A percentile compares a stretch with the other conserved stretches of the same genome.
Conservation (phyloP, 192 early-diverging fungal genomes). For the Hyaloraphidium curvatum region DNA sequence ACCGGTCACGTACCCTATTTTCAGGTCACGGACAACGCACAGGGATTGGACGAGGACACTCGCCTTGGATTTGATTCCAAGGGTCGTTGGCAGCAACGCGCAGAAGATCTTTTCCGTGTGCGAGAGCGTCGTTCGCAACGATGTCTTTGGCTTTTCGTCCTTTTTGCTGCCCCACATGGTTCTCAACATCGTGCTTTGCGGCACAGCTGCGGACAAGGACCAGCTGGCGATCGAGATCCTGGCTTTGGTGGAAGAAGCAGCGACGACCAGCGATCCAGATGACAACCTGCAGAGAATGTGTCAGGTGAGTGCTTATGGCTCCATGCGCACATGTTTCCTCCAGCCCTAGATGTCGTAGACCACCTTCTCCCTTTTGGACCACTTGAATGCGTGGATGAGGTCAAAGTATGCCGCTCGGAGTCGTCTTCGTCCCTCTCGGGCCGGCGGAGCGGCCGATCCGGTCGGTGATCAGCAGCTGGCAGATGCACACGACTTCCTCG, state of each 20-base stretch:
- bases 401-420: too few relatives aligned
- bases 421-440: too few relatives aligned
- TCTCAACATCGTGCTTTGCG: conserved; percentile 22
- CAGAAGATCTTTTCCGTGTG: conserved; percentile 17
- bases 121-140: conserved; percentile 16
- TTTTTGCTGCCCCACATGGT: conserved; percentile 33
- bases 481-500: conserved; percentile 7
- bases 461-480: conserved; percentile 8
- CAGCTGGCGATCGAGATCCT: conserved; percentile 22
- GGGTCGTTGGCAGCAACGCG: conserved; percentile 12
- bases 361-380: conserved; percentile 33
- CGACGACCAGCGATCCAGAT: neutral
- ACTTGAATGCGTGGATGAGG: conserved; percentile 26
- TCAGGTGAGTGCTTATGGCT: conserved; percentile 17
- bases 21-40: conserved; percentile 3
- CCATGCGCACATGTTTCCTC: neutral
- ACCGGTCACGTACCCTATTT: conserved; percentile 20
- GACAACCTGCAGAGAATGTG: conserved; percentile 18
- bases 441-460: conserved; percentile 9
- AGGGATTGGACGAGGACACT: conserved; percentile 25
- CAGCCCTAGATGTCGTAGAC: conserved; percentile 10
- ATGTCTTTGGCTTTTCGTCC: conserved; percentile 18
- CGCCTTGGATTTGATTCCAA: conserved; percentile 21
- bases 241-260: conserved; percentile 16
- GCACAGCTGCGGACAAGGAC: conserved; percentile 4